phyloP scores from a whole-genome alignment of 2,329 filamentous ascomycete genomes.

The Epichloe scottii region DNA sequence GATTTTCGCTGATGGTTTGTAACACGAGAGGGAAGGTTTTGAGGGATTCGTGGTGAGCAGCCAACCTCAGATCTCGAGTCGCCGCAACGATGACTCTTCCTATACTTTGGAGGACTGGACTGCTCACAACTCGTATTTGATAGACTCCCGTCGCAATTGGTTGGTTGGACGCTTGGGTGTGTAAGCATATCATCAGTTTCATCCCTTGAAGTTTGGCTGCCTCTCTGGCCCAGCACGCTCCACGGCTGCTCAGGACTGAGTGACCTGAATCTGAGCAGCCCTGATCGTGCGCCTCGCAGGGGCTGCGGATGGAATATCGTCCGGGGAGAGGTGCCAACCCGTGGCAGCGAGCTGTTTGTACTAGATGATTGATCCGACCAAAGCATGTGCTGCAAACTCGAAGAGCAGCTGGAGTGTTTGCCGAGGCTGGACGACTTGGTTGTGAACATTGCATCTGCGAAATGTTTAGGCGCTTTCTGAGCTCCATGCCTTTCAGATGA shows the following conservation, averaged over 20 bases:
- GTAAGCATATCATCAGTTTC: background rate
- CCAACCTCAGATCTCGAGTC: background rate
- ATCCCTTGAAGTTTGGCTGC: background rate
- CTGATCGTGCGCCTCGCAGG: constrained; percentile 3
- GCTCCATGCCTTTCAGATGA: background rate
- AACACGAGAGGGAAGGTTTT: background rate
- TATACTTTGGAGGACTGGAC: background rate
- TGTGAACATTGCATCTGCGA: background rate
- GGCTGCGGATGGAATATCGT: constrained; percentile 15
- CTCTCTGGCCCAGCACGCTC: constrained; percentile 3
- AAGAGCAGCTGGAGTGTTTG: constrained; percentile 4
- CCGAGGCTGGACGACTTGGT: constrained; percentile 4
- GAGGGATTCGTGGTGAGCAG: background rate
- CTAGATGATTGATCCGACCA: constrained; percentile 7
- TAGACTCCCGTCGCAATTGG: background rate
- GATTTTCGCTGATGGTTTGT: background rate
- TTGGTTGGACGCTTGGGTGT: background rate
- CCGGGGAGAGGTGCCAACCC: background rate
- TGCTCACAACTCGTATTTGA: background rate
- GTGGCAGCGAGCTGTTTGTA: constrained; percentile 5
- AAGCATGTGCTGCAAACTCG: background rate
- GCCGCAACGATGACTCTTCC: background rate
- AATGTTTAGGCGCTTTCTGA: background rate
- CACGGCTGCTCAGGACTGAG: background rate
- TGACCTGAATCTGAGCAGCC: constrained; percentile 2